Conservation (phyloP, 148 eudicot species). For the Polygonum aviculare region DNA sequence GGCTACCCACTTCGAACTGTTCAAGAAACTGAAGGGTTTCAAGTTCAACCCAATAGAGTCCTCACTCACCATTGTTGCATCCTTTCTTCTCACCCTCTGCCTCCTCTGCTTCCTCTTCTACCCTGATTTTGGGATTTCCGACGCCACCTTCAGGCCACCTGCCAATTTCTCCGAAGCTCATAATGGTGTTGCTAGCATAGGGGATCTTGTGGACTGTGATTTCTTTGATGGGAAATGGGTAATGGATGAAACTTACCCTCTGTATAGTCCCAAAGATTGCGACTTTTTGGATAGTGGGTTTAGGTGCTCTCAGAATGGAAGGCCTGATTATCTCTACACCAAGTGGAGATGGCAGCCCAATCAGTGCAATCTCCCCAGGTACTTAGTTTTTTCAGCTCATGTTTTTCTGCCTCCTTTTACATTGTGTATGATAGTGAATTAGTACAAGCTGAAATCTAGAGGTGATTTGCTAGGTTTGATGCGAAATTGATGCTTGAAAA, state of each 20-base stretch:
- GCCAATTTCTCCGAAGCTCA: not conserved
- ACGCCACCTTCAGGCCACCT: not conserved
- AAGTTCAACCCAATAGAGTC: not conserved
- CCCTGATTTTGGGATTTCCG: not conserved
- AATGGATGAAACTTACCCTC: slow-evolving; percentile 82
- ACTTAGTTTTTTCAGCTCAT: not conserved
- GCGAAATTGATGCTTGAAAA: slow-evolving; percentile 68
- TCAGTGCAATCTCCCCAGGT: slow-evolving; percentile 84
- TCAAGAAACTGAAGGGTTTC: not conserved
- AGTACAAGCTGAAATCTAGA: not conserved
- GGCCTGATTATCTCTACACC: slow-evolving; percentile 61
- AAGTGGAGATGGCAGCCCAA: slow-evolving; percentile 99
- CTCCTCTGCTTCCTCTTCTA: slow-evolving; percentile 1
- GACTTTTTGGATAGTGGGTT: slow-evolving; percentile 71
- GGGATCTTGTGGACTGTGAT: slow-evolving; percentile 33
- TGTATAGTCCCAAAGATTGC: slow-evolving; percentile 69
- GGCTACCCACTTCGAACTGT: not conserved
- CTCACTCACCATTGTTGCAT: not conserved
- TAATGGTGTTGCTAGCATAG: not conserved
- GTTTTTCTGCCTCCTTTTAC: not conserved
- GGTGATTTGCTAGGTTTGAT: slow-evolving; percentile 37
- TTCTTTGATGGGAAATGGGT: slow-evolving; percentile 86
- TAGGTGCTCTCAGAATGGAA: slow-evolving; percentile 71
- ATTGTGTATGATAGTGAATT: not conserved
- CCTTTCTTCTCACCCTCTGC: not conserved